Evolutionary conservation across 208 protist species (phyloP).

Genomic region (Novymonas esmeraldas): DNA sequence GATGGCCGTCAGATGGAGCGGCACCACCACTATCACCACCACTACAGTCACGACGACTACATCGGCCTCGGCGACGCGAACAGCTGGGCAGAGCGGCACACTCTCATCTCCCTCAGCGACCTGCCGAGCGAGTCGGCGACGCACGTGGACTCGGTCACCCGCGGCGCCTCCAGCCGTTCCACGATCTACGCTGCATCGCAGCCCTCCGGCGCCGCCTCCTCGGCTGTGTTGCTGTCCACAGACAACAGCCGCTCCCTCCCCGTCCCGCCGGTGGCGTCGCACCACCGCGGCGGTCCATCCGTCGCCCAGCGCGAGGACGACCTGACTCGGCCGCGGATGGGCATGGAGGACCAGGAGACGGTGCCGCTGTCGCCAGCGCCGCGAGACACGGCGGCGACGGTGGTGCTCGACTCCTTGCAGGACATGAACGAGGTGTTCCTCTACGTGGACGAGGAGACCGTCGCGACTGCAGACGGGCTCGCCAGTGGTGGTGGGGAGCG

Average conservation of each 20-base stretch:
- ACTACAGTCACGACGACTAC: slow-evolving; percentile 12
- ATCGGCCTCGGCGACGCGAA: slow-evolving; percentile 9
- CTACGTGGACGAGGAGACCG: slow-evolving; percentile 46
- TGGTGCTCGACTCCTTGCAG: slow-evolving; percentile 30
- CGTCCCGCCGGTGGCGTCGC: no score
- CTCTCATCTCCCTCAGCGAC: slow-evolving; percentile 30
- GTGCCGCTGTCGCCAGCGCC: background rate
- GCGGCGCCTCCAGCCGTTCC: background rate
- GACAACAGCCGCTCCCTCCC: slow-evolving; percentile 16
- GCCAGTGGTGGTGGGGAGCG: background rate
- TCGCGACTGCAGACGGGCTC: background rate
- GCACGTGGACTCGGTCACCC: slow-evolving; percentile 14
- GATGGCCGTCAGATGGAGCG: no score
- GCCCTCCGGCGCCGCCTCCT: background rate
- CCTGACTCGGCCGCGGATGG: no score
- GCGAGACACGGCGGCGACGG: background rate
- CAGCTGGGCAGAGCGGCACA: slow-evolving; percentile 24
- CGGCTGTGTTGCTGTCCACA: background rate
- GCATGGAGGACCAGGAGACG: background rate
- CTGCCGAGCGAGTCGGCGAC: slow-evolving; percentile 25
- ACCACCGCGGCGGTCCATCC: no score
- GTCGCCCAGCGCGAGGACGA: no score
- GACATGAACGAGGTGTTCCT: slow-evolving; percentile 56
- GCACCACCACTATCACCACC: no score
- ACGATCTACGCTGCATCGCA: background rate